Base-by-base conservation (phyloP, 257 asterid species). In the Jacaranda copaia region DNA sequence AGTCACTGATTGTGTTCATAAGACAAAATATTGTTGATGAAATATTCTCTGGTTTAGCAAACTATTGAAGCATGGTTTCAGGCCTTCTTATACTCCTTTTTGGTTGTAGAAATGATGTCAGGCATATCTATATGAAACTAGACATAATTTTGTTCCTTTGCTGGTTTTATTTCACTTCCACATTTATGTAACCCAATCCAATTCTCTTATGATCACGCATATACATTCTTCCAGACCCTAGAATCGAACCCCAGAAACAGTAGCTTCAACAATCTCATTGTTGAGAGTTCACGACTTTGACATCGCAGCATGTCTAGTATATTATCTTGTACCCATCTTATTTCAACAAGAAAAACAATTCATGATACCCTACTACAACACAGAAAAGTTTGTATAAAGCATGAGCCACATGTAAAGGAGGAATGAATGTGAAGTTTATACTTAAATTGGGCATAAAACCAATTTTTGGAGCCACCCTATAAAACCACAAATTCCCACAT, bases 251-350 rank as follows among this genome's bases (percentile, higher is more conserved):
- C 70, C 18, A 11, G 4, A 36, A 6, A 16, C 20, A 20, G 68
- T 52, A 70, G 77, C 40, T 18, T 60, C 38, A 7, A 36, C 43
- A 46, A 68, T 9, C 46, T 48, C 9, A 58, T 16, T 14, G 57
- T 32, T 42, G 55, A 57, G 65, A 51, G 43, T 4, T 5, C 0
- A 15, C 55, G 8, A 57, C 32, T 15, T 19, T 16, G 20, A 55
- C 75, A 76, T 57, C 48, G 69, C 32, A 67, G 51, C 48, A 55
- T 55, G 48, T 43, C 59, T 14, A n/a, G 42, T 62, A 9, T 0
- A 42, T 25, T 46, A 63, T 77, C 77, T 25, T 51, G 39, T 39
- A 52, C 43, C 38, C 42, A 16, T 5, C n/a, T 15, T 58, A 36
- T 56, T 32, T 43, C 45, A 46, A 18, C 42, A 46, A 35, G 65